phyloP scores from a whole-genome alignment of 2,329 filamentous ascomycete genomes.

The Penicillium sp. region DNA sequence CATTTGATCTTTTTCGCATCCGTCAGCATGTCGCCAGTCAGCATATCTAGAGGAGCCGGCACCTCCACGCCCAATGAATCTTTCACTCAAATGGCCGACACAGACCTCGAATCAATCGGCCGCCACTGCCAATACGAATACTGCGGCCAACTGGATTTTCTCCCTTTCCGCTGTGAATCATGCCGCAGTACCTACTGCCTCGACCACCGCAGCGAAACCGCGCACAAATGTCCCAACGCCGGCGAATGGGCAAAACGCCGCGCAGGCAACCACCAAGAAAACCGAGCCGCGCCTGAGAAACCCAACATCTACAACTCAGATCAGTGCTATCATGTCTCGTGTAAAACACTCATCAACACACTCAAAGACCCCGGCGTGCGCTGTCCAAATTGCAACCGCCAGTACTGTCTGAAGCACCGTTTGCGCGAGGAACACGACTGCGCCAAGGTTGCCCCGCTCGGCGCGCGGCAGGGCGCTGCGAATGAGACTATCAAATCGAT shows the following conservation, averaged over 20 bases:
- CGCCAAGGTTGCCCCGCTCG: constrained; percentile 64
- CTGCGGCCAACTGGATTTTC: constrained; percentile 93
- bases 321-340: constrained; percentile 49
- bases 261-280: constrained; percentile 27
- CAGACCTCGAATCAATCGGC: constrained; percentile 82
- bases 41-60: constrained; percentile 19
- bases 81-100: constrained; percentile 50
- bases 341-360: constrained; percentile 55
- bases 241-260: constrained; percentile 60
- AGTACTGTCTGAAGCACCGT: constrained; percentile 54
- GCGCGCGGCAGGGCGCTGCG: constrained; percentile 47
- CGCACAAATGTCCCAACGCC: constrained; percentile 66
- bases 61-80: constrained; percentile 22
- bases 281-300: constrained; percentile 41
- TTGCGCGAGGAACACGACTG: constrained; percentile 75
- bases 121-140: constrained; percentile 86
- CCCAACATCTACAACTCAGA: constrained; percentile 56
- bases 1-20: not conserved
- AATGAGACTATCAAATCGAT: constrained; percentile 69
- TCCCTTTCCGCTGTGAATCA: constrained; percentile 90
- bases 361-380: constrained; percentile 50
- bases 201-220: constrained; percentile 82
- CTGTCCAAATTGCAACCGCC: constrained; percentile 49
- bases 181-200: constrained; percentile 84
- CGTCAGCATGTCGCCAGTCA: constrained; percentile 26